Conservation (phyloP, 1,284 basidiomycete species). For the Ustilago tritici region DNA sequence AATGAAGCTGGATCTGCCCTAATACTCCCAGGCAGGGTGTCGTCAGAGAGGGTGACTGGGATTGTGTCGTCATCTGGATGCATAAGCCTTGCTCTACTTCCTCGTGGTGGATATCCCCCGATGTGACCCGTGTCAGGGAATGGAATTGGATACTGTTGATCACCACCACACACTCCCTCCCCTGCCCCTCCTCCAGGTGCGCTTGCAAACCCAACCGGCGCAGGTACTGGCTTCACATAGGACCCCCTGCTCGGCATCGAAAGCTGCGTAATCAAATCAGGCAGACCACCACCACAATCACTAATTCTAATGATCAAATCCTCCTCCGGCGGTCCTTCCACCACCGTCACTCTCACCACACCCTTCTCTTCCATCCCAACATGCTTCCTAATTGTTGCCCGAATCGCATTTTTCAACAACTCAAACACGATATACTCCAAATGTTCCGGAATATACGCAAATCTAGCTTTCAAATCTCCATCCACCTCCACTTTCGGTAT, state of each 20-base stretch:
- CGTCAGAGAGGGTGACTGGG: slow-evolving; percentile 32
- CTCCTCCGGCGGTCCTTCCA: slow-evolving; percentile 62
- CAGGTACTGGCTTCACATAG: neutral
- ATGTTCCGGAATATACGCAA: slow-evolving; percentile 89
- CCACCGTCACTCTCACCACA: slow-evolving; percentile 61
- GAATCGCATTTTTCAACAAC: slow-evolving; percentile 80
- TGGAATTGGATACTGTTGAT: slow-evolving; percentile 41
- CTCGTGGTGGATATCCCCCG: slow-evolving; percentile 35
- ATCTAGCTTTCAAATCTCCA: slow-evolving; percentile 79
- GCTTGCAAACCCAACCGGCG: slow-evolving; percentile 9
- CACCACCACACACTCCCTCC: neutral
- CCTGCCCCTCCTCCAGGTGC: neutral
- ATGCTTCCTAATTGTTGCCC: slow-evolving; percentile 58
- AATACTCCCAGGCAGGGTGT: neutral
- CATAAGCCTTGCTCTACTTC: slow-evolving; percentile 29
- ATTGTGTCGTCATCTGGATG: slow-evolving; percentile 27
- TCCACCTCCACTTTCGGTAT: slow-evolving; percentile 80
- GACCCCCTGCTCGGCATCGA: slow-evolving; percentile 13
- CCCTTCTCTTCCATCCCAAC: slow-evolving; percentile 27
- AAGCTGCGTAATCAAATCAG: slow-evolving; percentile 49
- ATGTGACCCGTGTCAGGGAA: slow-evolving; percentile 47
- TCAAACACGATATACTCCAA: slow-evolving; percentile 89
- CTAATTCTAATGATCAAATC: slow-evolving; percentile 67
- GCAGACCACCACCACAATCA: slow-evolving; percentile 52
- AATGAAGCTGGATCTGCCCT: slow-evolving; percentile 13